Percentiles rank a stretch among this genome's conserved stretches.
phyloP scores from a whole-genome alignment of 2,329 filamentous ascomycete species.

The Zymoseptoria tritici region DNA sequence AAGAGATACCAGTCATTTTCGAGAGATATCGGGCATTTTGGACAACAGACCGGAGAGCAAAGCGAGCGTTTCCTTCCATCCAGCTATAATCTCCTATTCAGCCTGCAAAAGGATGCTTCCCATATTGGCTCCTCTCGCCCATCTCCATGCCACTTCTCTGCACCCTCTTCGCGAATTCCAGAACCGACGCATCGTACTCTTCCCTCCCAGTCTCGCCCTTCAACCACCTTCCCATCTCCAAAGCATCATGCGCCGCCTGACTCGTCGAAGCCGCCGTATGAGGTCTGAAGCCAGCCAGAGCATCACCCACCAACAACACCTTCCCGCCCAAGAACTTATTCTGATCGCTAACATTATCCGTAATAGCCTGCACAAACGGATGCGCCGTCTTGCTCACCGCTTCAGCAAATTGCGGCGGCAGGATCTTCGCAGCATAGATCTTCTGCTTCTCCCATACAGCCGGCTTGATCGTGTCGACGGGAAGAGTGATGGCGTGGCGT shows the following conservation, averaged over 20 bases:
- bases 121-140: slow-evolving; percentile 36
- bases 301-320: slow-evolving; percentile 42
- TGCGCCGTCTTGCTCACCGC: slow-evolving; percentile 34
- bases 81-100: neutral
- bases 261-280: slow-evolving; percentile 42
- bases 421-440: slow-evolving; percentile 23
- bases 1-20: neutral
- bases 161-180: slow-evolving; percentile 32
- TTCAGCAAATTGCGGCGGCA: slow-evolving; percentile 38
- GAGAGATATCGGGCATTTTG: neutral
- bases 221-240: slow-evolving; percentile 35
- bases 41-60: neutral
- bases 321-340: slow-evolving; percentile 36
- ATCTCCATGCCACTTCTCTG: slow-evolving; percentile 35
- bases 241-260: slow-evolving; percentile 41
- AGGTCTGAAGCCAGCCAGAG: slow-evolving; percentile 40
- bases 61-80: neutral
- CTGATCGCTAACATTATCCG: slow-evolving; percentile 34
- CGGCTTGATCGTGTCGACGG: slow-evolving; percentile 34
- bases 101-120: slow-evolving; percentile 25
- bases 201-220: slow-evolving; percentile 30
- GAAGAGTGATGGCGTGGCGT: slow-evolving; percentile 38
- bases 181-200: slow-evolving; percentile 32
- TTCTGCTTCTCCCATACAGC: slow-evolving; percentile 35
- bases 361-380: slow-evolving; percentile 42